Evolutionary conservation across 225 moss, liverwort and hornwort species (phyloP), one percentile per base, ranked within the genome.

Genomic region (Pseudoscleropodium purum): DNA sequence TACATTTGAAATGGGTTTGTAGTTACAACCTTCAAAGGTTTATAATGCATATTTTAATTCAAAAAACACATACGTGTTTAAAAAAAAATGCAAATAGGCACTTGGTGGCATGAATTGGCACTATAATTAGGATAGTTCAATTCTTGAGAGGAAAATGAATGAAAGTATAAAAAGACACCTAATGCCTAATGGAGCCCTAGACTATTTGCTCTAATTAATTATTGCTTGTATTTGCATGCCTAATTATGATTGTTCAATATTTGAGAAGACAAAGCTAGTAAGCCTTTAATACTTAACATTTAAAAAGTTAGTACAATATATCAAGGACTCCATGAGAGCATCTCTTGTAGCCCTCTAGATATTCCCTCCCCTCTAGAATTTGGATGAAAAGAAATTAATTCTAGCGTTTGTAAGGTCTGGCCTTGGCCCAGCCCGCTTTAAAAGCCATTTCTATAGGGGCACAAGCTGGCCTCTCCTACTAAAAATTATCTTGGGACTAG

Each of bases 31-130:
- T 20, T 7, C 7, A 1, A 43, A 62, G 15, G 4, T 23, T 31
- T 39, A 21, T 15, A 10, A 62, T 43, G 23, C 33, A 62, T 45
- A 45, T 33, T 63, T 26, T 36, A 51, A 12, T 66, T 66, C 36
- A 37, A 37, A 66, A 2, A 83, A 3, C 1, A 26, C 1, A 36
- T 18, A 25, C 2, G 7, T 37, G 51, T 63, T 11, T 4, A 36
- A 45, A 59, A 21, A 25, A 66, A 51, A 36, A 33, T 61, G 4
- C 62, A 81, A 61, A 10, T 41, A 15, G 10, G 10, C 6, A 26
- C 16, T 37, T 25, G 5, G 51, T 49, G 16, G 36, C 7, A 36
- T 49, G 6, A 57, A 81, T 0, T 43, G 0, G 9, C 6, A 60
- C 31, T 41, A 31, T 41, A 37, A 81, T 9, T 30, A n/a, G 2